phyloP scores from a whole-genome alignment of 805 yeast genomes.

The Starmerella vitae region DNA sequence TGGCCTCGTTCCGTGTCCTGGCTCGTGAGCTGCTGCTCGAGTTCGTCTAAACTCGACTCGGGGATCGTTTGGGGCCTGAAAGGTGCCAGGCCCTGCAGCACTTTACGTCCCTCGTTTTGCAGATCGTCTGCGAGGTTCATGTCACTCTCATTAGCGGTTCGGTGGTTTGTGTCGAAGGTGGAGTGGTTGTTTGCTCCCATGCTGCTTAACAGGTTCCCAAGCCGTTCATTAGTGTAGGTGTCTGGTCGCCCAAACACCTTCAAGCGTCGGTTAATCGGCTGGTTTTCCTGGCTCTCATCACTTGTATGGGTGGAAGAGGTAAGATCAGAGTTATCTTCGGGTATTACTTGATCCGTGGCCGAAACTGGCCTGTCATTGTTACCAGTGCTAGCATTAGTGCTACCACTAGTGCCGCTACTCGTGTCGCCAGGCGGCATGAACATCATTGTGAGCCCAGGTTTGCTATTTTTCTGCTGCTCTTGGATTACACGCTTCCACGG shows the following conservation, averaged over 20 bases:
- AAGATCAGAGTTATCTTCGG: slow-evolving; percentile 2
- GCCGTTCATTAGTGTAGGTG: slow-evolving; percentile 21
- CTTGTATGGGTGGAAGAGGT: slow-evolving; percentile 2
- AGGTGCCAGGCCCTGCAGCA: slow-evolving; percentile 14
- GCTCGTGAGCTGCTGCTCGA: slow-evolving; percentile 18
- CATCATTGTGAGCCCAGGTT: neutral
- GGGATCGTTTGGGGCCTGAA: slow-evolving; percentile 10
- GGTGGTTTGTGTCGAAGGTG: neutral
- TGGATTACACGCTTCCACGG: slow-evolving; percentile 17
- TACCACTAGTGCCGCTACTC: neutral
- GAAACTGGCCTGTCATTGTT: too few species aligned
- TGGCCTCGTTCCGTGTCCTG: slow-evolving; percentile 1
- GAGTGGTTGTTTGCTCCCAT: slow-evolving; percentile 8
- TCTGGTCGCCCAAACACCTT: slow-evolving; percentile 20
- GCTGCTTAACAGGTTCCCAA: slow-evolving; percentile 17
- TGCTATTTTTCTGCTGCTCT: neutral
- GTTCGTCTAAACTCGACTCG: slow-evolving; percentile 18
- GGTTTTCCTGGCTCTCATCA: neutral
- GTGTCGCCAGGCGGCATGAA: neutral
- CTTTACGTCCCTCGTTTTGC: slow-evolving; percentile 15
- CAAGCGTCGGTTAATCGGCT: slow-evolving; percentile 15
- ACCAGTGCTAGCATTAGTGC: neutral
- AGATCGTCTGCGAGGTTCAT: slow-evolving; percentile 9
- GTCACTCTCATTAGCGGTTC: slow-evolving; percentile 5
- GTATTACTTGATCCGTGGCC: too few species aligned